Evolutionary conservation across 331 rosid species (phyloP), one percentile per base, ranked within the genome.

Genomic region (Quercus tomentella): DNA sequence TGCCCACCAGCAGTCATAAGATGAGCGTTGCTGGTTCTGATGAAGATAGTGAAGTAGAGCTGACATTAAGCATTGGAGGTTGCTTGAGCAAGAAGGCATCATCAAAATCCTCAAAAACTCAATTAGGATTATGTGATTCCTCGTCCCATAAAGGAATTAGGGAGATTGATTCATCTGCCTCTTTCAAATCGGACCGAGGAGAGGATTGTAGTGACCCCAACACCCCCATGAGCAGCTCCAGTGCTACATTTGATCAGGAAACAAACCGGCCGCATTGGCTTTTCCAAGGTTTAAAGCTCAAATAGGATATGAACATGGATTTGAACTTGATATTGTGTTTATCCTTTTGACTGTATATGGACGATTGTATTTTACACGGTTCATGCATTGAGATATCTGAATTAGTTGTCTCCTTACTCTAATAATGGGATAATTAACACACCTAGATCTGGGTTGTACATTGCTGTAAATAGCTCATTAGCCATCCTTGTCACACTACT

Each of bases 1-100:
- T 56, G 37, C 75, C 75, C 68, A 16, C 73, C 54, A 84, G 78
- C 76, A 81, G 78, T 52, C 63, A 81, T 71, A 86, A 82, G 75
- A 73, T 56, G 88, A 86, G 80, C 71, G 21, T 30, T 75, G 86
- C 81, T 58, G 86, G 74, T 15, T 80, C 25, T 77, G 87, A 83
- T 58, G 94, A 91, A 79, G 98, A 90, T 31, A 78, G 86, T 75
- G 90, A 91, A 76, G 89, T 96, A 79, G 99, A 96, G 82, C 88
- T 96, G 74, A 89, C 97, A 72, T 83, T 96, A 72, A 91, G 98
- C 80, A 93, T 96, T 41, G 98, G 98, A 78, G 87, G 93, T 72
- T 76, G 88, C 77, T 35, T 80, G 30, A 82, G 81, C 80, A 88
- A 88, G 87, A 91, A 83, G 81, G 86, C 80, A 80, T 66, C 87